Base-by-base conservation (phyloP, 352 stramenopile species). In the Globisporangium emineosum region DNA sequence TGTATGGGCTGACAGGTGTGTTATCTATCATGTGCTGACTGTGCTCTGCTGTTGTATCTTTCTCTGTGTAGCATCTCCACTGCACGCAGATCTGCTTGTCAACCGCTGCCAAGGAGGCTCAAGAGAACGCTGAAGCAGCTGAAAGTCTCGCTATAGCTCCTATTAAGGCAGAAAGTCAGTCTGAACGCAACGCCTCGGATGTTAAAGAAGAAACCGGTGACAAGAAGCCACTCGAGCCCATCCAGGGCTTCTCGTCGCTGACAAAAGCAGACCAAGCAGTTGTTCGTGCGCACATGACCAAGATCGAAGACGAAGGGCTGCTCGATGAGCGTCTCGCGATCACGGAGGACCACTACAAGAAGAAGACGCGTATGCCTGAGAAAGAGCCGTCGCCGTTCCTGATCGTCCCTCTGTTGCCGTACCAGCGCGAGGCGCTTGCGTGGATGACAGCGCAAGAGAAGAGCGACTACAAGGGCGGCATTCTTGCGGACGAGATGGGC, bases 401-500 rank as follows among this genome's bases (percentile, higher is more conserved):
- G 49, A 95, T 89, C 5, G 83, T 88, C 6, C 77, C 84, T 0
- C 79, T 99, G n/a, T 70, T 99, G 29, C 97, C 97, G n/a, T 99
- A 99, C 75, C 97, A 99, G 75, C 78, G 96, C 35, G 97, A 99
- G 81, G 97, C 97, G 1, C 80, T 99, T 13, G 95, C 82, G 47
- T 99, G 98, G 98, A 94, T 94, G 87, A 85, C 78, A 21, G 72
- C 65, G 2, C 97, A 99, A 78, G 97, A 99, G 72, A 60, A 89
- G 32, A 86, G 84, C 47, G 71, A 74, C 4, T 91, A 98, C 61
- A 79, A 86, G 55, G 97, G 97, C 29, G 97, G 97, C 2, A 98
- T 99, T 52, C 69, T 99, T 6, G 97, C 97, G 0, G 98, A 99
- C 64, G 97, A 99, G 79, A 99, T 99, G 97, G 96, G 93, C 17